Percentiles rank a stretch among this genome's conserved stretches.
Evolutionary conservation across 2,329 filamentous ascomycete species (phyloP).

Genomic region (Paecilomyces sp.): DNA sequence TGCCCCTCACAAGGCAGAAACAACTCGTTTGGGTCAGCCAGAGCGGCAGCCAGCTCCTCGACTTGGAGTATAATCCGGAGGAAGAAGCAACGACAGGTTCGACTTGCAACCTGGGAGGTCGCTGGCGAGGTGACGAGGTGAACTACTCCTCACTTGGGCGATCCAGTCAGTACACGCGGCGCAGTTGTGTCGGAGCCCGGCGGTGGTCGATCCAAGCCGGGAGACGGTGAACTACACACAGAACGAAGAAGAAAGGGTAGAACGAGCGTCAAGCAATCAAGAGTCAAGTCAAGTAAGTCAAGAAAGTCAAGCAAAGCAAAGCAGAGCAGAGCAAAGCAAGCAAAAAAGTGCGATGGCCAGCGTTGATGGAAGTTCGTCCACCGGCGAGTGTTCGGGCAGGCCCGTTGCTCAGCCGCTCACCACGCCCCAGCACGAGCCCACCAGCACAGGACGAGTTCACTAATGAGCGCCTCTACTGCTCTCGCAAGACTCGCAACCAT

Average conservation of each 20-base stretch:
- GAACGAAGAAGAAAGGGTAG: not conserved
- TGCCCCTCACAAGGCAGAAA: slow-evolving; percentile 33
- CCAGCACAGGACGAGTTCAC: not conserved
- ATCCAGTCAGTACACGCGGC: not conserved
- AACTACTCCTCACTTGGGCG: not conserved
- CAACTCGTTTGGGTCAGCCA: slow-evolving; percentile 34
- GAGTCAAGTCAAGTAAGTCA: not conserved
- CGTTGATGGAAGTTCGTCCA: not conserved
- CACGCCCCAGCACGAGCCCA: not conserved
- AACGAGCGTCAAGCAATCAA: not conserved
- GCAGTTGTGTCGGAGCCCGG: not conserved
- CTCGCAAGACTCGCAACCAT: not conserved
- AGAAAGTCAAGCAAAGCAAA: not conserved
- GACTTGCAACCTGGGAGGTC: not conserved
- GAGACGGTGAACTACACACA: not conserved
- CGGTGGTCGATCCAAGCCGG: not conserved
- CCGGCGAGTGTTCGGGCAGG: not conserved
- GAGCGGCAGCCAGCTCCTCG: slow-evolving; percentile 27
- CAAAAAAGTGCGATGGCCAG: not conserved
- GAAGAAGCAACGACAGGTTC: not conserved
- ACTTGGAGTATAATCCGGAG: slow-evolving; percentile 1
- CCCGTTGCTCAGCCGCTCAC: not conserved
- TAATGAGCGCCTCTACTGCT: not conserved
- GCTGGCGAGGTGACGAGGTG: not conserved
- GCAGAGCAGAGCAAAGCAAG: not conserved